A percentile compares a stretch with the other conserved stretches of the same genome.
Conservation (phyloP, 2,329 filamentous ascomycete genomes). For the Phaeoacremonium minimum region DNA sequence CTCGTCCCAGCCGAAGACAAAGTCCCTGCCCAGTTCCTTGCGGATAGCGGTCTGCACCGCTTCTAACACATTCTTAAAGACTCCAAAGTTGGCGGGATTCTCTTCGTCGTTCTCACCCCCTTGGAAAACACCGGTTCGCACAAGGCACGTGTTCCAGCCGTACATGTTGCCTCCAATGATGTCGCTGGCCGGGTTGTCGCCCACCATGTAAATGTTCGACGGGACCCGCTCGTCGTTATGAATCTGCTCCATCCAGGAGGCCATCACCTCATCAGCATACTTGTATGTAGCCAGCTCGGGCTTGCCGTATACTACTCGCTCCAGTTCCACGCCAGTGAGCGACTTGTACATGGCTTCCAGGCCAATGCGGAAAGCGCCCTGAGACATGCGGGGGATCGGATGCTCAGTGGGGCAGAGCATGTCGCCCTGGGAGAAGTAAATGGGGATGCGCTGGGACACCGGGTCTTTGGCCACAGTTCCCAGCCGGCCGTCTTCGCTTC, state of each 20-base stretch:
- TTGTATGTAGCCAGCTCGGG: slow-evolving; percentile 73
- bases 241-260: slow-evolving; percentile 71
- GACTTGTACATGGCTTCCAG: slow-evolving; percentile 72
- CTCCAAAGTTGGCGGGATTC: slow-evolving; percentile 74
- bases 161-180: slow-evolving; percentile 78
- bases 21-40: slow-evolving; percentile 70
- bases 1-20: slow-evolving; percentile 69
- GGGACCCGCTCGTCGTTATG: slow-evolving; percentile 68
- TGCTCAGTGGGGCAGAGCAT: slow-evolving; percentile 58
- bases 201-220: slow-evolving; percentile 71
- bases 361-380: slow-evolving; percentile 71
- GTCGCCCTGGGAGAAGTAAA: slow-evolving; percentile 56
- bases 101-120: slow-evolving; percentile 71
- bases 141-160: slow-evolving; percentile 76
- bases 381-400: slow-evolving; percentile 65
- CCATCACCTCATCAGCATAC: slow-evolving; percentile 70
- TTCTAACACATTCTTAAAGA: slow-evolving; percentile 69
- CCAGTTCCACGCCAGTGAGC: slow-evolving; percentile 64
- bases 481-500: slow-evolving; percentile 62
- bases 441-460: slow-evolving; percentile 62
- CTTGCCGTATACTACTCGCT: slow-evolving; percentile 75
- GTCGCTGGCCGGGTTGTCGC: slow-evolving; percentile 70
- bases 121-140: slow-evolving; percentile 75
- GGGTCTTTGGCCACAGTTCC: slow-evolving; percentile 64
- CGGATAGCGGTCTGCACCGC: slow-evolving; percentile 63